These are phyloP conservation scores for Lipomyces yamanashiensis DNA, from an alignment of 805 yeast genomes.

Conservation along the genomic window DNA sequence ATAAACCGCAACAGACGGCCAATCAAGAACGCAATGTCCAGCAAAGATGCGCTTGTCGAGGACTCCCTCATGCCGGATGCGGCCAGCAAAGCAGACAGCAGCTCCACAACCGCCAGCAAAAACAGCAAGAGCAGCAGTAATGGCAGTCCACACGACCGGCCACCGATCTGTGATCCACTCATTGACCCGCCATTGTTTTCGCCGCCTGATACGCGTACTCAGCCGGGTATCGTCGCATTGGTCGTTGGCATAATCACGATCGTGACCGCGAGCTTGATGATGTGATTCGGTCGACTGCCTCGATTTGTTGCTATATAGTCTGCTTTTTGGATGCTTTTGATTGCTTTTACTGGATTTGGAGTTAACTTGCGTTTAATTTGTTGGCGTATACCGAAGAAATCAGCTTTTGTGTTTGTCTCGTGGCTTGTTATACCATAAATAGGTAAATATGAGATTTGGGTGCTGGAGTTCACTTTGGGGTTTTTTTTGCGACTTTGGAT, in stretches of 20 bases:
- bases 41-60: not conserved
- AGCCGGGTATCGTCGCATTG: slow-evolving; percentile 27
- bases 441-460: too few species aligned
- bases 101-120: not conserved
- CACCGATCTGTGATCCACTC: slow-evolving; percentile 9
- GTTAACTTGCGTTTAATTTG: not conserved
- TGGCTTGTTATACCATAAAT: too few species aligned
- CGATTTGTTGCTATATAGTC: not conserved
- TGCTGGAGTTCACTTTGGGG: not conserved
- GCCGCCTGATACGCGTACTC: slow-evolving; percentile 34
- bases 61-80: not conserved
- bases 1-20: not conserved
- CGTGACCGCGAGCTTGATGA: slow-evolving; percentile 30
- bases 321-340: not conserved
- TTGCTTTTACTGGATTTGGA: not conserved
- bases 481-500: not conserved
- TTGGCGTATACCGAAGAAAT: not conserved
- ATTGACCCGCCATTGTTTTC: slow-evolving; percentile 34
- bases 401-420: too few species aligned
- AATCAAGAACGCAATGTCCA: not conserved
- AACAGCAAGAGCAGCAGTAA: too few species aligned
- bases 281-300: slow-evolving; percentile 24
- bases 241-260: slow-evolving; percentile 33
- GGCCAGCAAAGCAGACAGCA: not conserved
- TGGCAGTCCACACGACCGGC: slow-evolving; percentile 1